phyloP scores from a whole-genome alignment of 352 stramenopile genomes.

The Globisporangium acanthophoron region DNA sequence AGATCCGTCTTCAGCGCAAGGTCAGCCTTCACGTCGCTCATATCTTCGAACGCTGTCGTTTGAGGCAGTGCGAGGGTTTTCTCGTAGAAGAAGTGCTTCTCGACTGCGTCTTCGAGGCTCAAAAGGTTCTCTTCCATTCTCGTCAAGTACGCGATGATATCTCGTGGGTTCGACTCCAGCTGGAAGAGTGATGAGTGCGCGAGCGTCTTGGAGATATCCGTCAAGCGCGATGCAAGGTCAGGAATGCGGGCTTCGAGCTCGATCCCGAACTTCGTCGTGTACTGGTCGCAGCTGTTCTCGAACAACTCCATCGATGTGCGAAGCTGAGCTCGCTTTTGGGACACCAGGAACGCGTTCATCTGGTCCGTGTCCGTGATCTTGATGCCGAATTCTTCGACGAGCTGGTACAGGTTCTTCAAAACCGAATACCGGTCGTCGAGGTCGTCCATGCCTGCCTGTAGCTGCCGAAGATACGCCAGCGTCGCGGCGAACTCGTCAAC shows the following conservation, averaged over 20 bases:
- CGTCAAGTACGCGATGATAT: conserved; percentile 43
- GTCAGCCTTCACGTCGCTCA: conserved; percentile 67
- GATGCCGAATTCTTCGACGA: conserved; percentile 67
- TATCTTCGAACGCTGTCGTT: conserved; percentile 72
- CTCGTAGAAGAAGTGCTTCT: conserved; percentile 47
- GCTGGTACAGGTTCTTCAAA: conserved; percentile 47
- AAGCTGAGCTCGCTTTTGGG: conserved; percentile 66
- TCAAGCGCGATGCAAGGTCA: conserved; percentile 27
- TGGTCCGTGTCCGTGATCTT: conserved; percentile 64
- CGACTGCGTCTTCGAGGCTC: conserved; percentile 25
- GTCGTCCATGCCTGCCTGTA: conserved; percentile 37
- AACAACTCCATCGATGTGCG: conserved; percentile 76
- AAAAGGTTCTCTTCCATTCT: conserved; percentile 27
- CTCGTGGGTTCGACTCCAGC: conserved; percentile 35
- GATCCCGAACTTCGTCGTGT: conserved; percentile 68
- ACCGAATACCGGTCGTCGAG: conserved; percentile 54
- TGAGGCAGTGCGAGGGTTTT: conserved; percentile 49
- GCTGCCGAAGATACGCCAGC: conserved; percentile 45
- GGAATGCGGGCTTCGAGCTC: conserved; percentile 62
- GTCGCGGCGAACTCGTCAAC: conserved; percentile 70
- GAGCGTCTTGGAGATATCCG: conserved; percentile 26
- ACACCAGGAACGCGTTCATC: conserved; percentile 69
- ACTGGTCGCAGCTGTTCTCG: conserved; percentile 62
- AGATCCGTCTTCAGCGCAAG: conserved; percentile 75
- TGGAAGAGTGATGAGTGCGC: conserved; percentile 35